Percentiles rank a stretch among this genome's conserved stretches.
phyloP scores from a whole-genome alignment of 257 asterid species.

The Oldenlandia corymbosa region DNA sequence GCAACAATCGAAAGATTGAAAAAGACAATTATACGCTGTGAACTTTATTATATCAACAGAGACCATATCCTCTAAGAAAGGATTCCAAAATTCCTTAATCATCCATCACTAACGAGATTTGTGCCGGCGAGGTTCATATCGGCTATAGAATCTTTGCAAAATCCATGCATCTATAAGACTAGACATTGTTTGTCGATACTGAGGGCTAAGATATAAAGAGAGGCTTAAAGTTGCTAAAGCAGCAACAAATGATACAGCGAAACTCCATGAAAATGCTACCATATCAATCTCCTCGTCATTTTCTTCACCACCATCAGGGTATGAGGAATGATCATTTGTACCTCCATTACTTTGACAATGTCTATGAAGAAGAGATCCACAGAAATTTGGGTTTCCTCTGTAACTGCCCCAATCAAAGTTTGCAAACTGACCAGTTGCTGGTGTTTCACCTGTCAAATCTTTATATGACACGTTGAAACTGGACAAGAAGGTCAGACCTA shows the following conservation, averaged over 20 bases:
- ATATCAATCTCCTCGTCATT: background rate
- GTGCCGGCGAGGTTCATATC: background rate
- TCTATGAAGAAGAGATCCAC: background rate
- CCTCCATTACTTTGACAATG: background rate
- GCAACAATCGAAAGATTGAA: too few relatives aligned
- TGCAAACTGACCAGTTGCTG: conserved; percentile 9
- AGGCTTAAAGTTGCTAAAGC: background rate
- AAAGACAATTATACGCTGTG: too few relatives aligned
- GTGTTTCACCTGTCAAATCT: conserved; percentile 5
- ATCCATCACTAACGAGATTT: too few relatives aligned
- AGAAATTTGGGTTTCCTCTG: conserved; percentile 9
- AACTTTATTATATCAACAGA: too few relatives aligned
- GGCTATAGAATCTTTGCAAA: background rate
- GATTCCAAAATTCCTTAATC: too few relatives aligned
- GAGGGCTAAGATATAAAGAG: background rate
- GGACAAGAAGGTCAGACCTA: background rate
- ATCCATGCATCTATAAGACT: background rate
- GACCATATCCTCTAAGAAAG: too few relatives aligned
- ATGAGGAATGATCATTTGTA: background rate
- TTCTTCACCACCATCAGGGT: background rate
- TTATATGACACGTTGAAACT: conserved; percentile 13
- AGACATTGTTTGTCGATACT: background rate
- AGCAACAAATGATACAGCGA: background rate
- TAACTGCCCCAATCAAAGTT: conserved; percentile 8
- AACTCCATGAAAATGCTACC: background rate